A percentile compares a stretch with the other conserved stretches of the same genome.
phyloP scores from a whole-genome alignment of 176 grass and related monocot species.

The Saccharum officinarum region DNA sequence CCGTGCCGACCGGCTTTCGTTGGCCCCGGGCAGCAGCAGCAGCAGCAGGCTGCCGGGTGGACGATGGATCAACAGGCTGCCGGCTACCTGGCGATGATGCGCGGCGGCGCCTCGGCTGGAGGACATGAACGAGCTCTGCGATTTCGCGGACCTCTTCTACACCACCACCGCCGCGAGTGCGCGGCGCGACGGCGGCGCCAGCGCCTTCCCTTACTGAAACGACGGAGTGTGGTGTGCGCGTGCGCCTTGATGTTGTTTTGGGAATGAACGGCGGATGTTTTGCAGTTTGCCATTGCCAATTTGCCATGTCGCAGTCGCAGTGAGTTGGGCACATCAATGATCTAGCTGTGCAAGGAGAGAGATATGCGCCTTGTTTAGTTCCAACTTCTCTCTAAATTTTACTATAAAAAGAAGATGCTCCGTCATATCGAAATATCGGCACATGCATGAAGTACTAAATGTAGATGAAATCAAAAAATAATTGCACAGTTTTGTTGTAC shows the following conservation, averaged over 20 bases:
- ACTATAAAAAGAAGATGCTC: no score
- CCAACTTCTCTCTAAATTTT: no score
- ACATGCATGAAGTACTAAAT: no score
- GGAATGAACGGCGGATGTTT: not conserved
- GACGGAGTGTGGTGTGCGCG: not conserved
- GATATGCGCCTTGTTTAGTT: no score
- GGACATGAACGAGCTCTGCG: slow-evolving; percentile 43
- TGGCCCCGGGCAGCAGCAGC: not conserved
- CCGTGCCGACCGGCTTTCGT: not conserved
- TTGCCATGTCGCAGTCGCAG: not conserved
- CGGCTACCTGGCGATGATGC: not conserved
- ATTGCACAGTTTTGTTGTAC: no score
- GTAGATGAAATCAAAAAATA: no score
- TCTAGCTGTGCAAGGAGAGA: not conserved
- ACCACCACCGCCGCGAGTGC: not conserved
- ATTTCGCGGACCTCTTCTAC: slow-evolving; percentile 41
- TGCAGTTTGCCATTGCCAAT: not conserved
- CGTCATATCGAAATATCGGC: no score
- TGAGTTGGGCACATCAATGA: not conserved
- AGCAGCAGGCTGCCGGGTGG: not conserved
- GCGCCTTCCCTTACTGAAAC: not conserved
- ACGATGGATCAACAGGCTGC: not conserved
- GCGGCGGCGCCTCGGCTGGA: not conserved
- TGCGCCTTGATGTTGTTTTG: no score
- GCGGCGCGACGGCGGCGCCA: not conserved